Base-by-base conservation (phyloP, 805 yeast genomes). In the Sungouiella thailandica region DNA sequence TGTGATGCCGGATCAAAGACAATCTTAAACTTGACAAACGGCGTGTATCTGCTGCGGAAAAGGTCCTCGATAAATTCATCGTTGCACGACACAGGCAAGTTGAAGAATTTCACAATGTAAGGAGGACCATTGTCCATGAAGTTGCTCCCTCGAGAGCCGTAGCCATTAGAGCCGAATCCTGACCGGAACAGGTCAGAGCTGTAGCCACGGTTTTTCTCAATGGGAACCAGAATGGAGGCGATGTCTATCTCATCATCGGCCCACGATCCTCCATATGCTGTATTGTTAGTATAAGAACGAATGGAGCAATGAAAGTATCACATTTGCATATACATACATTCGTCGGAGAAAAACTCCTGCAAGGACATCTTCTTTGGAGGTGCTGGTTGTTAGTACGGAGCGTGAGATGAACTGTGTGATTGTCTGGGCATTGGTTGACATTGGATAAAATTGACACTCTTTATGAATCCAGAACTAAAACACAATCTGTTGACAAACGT, bases 41-140 rank as follows among this genome's bases (percentile, higher is more conserved):
- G 65, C 37, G 81, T 76, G 49, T 70, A 80, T 41, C 86, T 67
- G 36, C 86, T 76, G 32, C 68, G 63, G 52, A 83, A 78, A 23
- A 83, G 59, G 49, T 81, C 85, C 33, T 65, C 69, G 14, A 82
- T 60, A 32, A 74, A 68, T 32, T 60, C 60, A 15, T 73, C 68
- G 32, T 73, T 67, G 23, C 78, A 68, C 15, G 68, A 67, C 3
- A 73, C 62, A 0, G 88, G 85, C 23, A 83, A 54, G 40, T 78
- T 76, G 5, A 74, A 54, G 34, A 83, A 65, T 50, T 80, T 82
- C 28, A 75, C 74, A 36, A 81, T 80, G 51, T 67, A 81, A 2
- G 89, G 89, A 1, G 84, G 83, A 0, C 68, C 65, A 24, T 30
- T 32, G 26, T 45, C 47, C 13, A 44, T 30, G 12, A 34, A 42